These are phyloP conservation scores for Mycena floridula DNA, from an alignment of 768 basidiomycete genomes.

Conservation along the genomic window DNA sequence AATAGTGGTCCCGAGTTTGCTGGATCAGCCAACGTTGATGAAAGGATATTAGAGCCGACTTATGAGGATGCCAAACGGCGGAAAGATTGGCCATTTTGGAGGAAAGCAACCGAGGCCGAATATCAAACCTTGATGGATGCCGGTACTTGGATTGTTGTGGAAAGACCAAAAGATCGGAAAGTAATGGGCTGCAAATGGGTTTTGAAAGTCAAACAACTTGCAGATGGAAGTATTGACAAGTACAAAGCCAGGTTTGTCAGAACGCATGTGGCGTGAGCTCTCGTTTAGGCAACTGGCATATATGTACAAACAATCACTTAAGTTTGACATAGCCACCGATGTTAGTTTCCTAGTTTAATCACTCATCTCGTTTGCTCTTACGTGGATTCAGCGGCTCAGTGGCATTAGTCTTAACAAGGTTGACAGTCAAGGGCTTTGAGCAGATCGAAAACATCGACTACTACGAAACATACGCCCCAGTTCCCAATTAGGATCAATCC, in stretches of 20 bases:
- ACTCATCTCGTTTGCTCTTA: too few relatives aligned
- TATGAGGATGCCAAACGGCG: slow-evolving; percentile 3
- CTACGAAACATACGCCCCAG: slow-evolving; percentile 29
- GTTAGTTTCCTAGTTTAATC: too few relatives aligned
- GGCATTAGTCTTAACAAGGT: too few relatives aligned
- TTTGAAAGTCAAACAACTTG: slow-evolving; percentile 31
- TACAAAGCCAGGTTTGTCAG: slow-evolving; percentile 36
- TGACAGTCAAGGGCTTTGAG: too few relatives aligned
- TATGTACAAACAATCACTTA: too few relatives aligned
- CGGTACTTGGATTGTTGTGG: slow-evolving; percentile 24
- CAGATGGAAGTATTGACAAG: slow-evolving; percentile 19
- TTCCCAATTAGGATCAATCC: slow-evolving; percentile 16
- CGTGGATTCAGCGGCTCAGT: too few relatives aligned
- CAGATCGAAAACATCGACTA: too few relatives aligned
- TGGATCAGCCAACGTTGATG: slow-evolving; percentile 1
- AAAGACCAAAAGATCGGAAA: slow-evolving; percentile 19
- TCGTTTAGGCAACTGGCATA: too few relatives aligned
- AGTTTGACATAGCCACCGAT: too few relatives aligned
- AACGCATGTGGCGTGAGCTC: slow-evolving; percentile 32
- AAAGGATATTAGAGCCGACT: slow-evolving; percentile 5
- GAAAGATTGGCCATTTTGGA: slow-evolving; percentile 10
- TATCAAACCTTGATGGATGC: slow-evolving; percentile 22
- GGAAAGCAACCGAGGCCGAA: slow-evolving; percentile 17
- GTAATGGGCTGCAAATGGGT: slow-evolving; percentile 33
- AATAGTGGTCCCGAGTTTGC: slow-evolving; percentile 4